Conservation (phyloP, 441 rosid genomes). For the Populus trichocarpa region DNA sequence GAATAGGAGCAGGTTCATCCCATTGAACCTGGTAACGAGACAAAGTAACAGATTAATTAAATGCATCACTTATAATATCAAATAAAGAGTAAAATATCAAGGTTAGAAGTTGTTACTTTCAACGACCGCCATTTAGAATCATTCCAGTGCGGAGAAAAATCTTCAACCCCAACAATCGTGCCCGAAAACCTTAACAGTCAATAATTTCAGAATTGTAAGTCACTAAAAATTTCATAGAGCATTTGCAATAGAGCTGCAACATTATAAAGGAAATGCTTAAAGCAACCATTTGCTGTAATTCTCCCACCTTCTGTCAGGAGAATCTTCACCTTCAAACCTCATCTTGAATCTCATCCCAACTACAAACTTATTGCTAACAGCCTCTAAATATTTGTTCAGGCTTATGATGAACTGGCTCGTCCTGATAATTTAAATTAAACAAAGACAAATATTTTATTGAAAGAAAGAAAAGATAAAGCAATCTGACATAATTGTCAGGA, state of each 20-base stretch:
- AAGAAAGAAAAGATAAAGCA: not conserved
- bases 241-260: not conserved
- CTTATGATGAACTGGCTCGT: slow-evolving; percentile 81
- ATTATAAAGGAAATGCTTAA: not conserved
- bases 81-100: not conserved
- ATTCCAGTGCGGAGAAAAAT: slow-evolving; percentile 67
- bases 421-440: slow-evolving; percentile 30
- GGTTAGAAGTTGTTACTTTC: slow-evolving; percentile 49
- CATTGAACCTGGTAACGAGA: slow-evolving; percentile 64
- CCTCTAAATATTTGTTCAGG: slow-evolving; percentile 68
- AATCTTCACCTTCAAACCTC: slow-evolving; percentile 97
- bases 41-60: slow-evolving; percentile 17
- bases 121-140: slow-evolving; percentile 85
- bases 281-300: not conserved
- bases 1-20: slow-evolving; percentile 82
- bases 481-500: not conserved
- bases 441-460: not conserved
- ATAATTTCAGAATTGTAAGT: not conserved
- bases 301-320: slow-evolving; percentile 79
- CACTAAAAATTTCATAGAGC: too few species aligned
- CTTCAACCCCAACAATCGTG: slow-evolving; percentile 75
- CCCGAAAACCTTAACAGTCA: slow-evolving; percentile 66
- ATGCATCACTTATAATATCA: not conserved
- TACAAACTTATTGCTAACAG: slow-evolving; percentile 49
- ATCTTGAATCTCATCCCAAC: slow-evolving; percentile 90